Evolutionary conservation across 495 filamentous ascomycete species (phyloP).

Genomic region (Neurospora cerealis): DNA sequence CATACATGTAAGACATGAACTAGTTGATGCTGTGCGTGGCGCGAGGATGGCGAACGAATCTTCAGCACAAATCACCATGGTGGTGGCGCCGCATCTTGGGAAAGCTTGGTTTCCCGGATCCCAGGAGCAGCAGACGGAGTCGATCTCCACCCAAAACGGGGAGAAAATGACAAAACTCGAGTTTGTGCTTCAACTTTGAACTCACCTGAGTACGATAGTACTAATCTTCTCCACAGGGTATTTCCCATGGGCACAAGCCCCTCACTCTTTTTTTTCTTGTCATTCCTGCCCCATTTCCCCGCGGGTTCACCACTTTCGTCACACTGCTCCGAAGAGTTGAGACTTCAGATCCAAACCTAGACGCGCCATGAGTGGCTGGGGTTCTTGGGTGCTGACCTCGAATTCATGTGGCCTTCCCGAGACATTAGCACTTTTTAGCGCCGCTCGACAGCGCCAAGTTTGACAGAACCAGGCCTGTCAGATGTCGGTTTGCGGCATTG

Average conservation of each 20-base stretch:
- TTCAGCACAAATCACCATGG: background rate
- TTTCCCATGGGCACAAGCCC: background rate
- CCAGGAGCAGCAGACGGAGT: background rate
- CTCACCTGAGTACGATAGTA: background rate
- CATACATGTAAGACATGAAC: background rate
- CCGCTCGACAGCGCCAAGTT: background rate
- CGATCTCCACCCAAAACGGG: background rate
- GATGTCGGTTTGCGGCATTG: background rate
- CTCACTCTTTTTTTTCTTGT: background rate
- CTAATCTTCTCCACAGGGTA: background rate
- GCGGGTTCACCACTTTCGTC: background rate
- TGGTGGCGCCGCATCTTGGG: background rate
- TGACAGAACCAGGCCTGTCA: background rate
- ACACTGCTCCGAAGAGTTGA: background rate
- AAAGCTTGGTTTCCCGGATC: background rate
- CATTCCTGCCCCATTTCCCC: background rate
- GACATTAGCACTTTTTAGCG: conserved; percentile 3
- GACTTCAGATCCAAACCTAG: conserved; percentile 5
- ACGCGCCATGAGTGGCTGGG: conserved; percentile 14
- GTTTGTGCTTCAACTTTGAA: background rate
- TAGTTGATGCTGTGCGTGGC: background rate
- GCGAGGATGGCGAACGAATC: background rate
- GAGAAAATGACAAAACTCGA: background rate
- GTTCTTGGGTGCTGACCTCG: conserved; percentile 18
- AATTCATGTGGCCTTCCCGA: conserved; percentile 22